A percentile compares a stretch with the other conserved stretches of the same genome.
phyloP scores from a whole-genome alignment of 306 rosid genomes.

The Quercus aquifolioides region DNA sequence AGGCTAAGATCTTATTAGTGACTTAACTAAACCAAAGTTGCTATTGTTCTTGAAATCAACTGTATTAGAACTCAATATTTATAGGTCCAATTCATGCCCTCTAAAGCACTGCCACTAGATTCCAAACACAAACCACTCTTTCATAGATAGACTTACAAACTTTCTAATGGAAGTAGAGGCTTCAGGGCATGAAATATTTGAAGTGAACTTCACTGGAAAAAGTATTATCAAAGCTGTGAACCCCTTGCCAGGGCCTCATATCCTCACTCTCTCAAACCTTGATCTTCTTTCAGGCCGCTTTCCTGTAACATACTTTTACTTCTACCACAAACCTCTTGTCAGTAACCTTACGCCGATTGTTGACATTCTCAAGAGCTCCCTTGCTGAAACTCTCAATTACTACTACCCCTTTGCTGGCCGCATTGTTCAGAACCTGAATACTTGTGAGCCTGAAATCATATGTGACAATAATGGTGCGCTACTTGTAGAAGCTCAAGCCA shows the following conservation, averaged over 20 bases:
- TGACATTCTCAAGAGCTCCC: slow-evolving; percentile 52
- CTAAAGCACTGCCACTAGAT: background rate
- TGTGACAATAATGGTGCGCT: slow-evolving; percentile 76
- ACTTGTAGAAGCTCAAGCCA: slow-evolving; percentile 52
- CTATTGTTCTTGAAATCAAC: background rate
- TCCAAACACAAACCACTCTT: slow-evolving; percentile 13
- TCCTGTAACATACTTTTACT: slow-evolving; percentile 79
- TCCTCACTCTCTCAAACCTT: slow-evolving; percentile 67
- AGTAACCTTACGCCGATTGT: slow-evolving; percentile 14
- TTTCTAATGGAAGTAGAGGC: slow-evolving; percentile 21
- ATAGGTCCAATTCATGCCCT: background rate
- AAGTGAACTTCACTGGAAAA: slow-evolving; percentile 41
- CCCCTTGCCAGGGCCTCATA: slow-evolving; percentile 31
- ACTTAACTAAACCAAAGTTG: too few species aligned
- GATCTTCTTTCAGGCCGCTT: slow-evolving; percentile 90
- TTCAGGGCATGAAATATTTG: slow-evolving; percentile 21
- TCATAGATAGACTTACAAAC: background rate
- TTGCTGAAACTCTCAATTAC: slow-evolving; percentile 37
- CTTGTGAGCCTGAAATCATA: slow-evolving; percentile 67
- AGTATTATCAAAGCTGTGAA: slow-evolving; percentile 50
- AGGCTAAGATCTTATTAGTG: too few species aligned
- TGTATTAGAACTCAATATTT: slow-evolving; percentile 21
- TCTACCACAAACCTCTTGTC: slow-evolving; percentile 41
- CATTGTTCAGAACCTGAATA: slow-evolving; percentile 50
- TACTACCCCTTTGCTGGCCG: slow-evolving; percentile 73